Evolutionary conservation across 2,329 filamentous ascomycete species (phyloP), one percentile per base, ranked within the genome.

Genomic region (Apiospora saccharicola): DNA sequence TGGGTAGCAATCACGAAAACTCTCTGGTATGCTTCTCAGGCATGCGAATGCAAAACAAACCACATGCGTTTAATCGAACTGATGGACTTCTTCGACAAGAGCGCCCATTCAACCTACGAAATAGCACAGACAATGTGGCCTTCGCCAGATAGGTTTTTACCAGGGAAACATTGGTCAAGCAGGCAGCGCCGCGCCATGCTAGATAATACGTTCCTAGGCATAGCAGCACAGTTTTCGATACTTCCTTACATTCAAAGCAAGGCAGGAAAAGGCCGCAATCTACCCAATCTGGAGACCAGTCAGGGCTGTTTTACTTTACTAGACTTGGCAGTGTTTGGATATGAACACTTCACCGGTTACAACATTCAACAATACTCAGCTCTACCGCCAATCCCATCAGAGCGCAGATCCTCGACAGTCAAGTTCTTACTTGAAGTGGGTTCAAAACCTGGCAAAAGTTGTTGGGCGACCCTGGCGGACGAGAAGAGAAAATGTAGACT

Each of bases 211-310:
- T 8, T 57, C 51, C 1, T 30, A 26, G 51, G 7, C 5, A 0
- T 61, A 7, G 53, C 53, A 0, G 53, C 53, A 0, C 53, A 37
- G 6, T 61, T 61, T 7, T 61, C 53, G 1, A 37, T 61, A 19
- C 30, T 61, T 3, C 53, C 53, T 34, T 61, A 61, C 53, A 8
- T 61, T 16, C 53, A 22, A 4, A 4, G 6, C 14, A 61, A 61
- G 53, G 37, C 13, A 2, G 8, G 4, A 16, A 1, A 2, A 2
- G 16, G 7, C 1, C 14, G 1, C 8, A 12, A 61, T 0, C 6
- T 37, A 6, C 53, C 53, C 19, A 22, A 16, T 16, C 30, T 7
- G 26, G 10, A 22, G 16, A 2, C 5, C 30, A 6, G 16, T 19
- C 1, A 8, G 26, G 7, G 37, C 14, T 3, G 14, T 3, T 7